Base-by-base conservation (phyloP, 805 yeast genomes). In the Saccharomycopsis sp. region DNA sequence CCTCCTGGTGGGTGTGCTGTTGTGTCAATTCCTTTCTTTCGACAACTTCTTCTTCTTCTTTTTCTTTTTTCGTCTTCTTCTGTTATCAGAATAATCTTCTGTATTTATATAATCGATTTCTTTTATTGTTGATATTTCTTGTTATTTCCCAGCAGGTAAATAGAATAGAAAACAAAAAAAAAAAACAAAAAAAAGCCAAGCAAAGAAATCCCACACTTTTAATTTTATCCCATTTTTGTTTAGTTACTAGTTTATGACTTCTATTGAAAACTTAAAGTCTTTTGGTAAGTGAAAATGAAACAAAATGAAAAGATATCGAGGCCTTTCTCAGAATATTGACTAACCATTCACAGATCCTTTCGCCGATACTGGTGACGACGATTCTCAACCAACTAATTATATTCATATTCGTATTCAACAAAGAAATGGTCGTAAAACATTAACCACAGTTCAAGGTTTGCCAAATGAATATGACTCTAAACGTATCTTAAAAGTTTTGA, bases 351-450 rank as follows among this genome's bases (percentile, higher is more conserved):
- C 40, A 74, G 96, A 90, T 72, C 98, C 98, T 53, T 90, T 90
- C 81, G 97, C 97, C 81, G 98, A 90, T 70, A 89, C 97, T 71
- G 97, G 97, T 75, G 97, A 90, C 79, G 94, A 93, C 72, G 96
- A 90, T 68, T 84, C 95, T 58, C 90, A 90, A 71, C 85, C 95
- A 62, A 80, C 94, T 50, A 88, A 86, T 74, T 87, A 89, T 72
- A 86, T 90, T 68, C 98, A 89, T 70, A 84, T 90, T 67, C 94
- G 98, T 77, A 90, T 94, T 66, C 98, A 90, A 72, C 98, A 90
- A 74, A 90, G 98, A 76, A 90, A 93, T 74, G 98, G 98, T 65
- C 89, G 97, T 73, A 90, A 90, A 72, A 90, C 97, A 53, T 79
- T 90, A 65, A 90, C 98, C 55, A 90, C 98, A 34, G 97, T 90